phyloP scores from a whole-genome alignment of 2,329 filamentous ascomycete genomes.

The Neofusicoccum kwambonambiense region DNA sequence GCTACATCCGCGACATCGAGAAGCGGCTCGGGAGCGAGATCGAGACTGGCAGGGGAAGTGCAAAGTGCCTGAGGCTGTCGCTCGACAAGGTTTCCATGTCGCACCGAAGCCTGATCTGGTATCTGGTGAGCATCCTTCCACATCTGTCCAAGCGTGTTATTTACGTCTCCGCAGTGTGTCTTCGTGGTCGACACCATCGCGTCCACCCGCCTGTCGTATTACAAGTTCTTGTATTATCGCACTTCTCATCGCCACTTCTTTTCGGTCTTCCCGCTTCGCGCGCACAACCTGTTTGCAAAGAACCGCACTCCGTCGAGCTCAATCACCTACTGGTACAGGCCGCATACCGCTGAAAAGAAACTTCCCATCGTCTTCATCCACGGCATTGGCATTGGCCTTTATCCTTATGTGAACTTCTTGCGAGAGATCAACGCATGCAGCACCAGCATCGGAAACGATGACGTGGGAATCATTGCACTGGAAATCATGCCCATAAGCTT shows the following conservation, averaged over 20 bases:
- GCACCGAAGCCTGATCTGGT: constrained; percentile 65
- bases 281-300: constrained; percentile 39
- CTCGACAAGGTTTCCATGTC: constrained; percentile 62
- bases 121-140: constrained; percentile 47
- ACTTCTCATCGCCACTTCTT: constrained; percentile 44
- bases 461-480: constrained; percentile 63
- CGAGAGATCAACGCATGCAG: constrained; percentile 45
- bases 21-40: constrained; percentile 52
- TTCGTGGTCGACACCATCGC: constrained; percentile 52
- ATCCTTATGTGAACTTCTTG: constrained; percentile 61
- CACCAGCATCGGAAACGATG: constrained; percentile 38
- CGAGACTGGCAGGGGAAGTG: constrained; percentile 55
- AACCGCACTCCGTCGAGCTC: constrained; percentile 29
- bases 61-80: constrained; percentile 61
- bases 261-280: constrained; percentile 59
- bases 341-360: constrained; percentile 58
- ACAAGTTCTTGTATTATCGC: constrained; percentile 55
- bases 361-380: constrained; percentile 67
- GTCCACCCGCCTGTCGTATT: constrained; percentile 43
- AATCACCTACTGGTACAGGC: constrained; percentile 65
- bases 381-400: constrained; percentile 68
- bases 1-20: constrained; percentile 56
- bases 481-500: constrained; percentile 67
- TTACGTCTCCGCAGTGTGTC: constrained; percentile 38
- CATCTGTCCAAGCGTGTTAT: not conserved